Evolutionary conservation across 371 early-diverging fungal species (phyloP), one percentile per base, ranked within the genome.

Genomic region (Actinomortierella wolfii): DNA sequence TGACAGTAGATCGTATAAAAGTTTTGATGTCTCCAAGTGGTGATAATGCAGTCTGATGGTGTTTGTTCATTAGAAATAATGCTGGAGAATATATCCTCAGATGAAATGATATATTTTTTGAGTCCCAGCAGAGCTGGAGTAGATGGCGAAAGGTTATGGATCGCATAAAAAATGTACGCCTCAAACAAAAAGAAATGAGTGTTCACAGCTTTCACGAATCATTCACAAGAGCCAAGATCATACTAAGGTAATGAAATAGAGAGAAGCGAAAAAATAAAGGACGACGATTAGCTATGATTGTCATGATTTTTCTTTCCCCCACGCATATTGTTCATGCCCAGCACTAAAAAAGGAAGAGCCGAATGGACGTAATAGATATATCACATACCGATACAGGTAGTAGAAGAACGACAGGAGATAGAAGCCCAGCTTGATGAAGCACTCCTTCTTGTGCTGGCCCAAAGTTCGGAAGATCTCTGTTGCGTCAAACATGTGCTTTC

Each of bases 381-480:
- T 25, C 3, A 56, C 78, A 42, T 61, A 78, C 80, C 89, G 86
- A 77, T 91, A 92, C 42, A 92, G 81, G 57, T 89, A 97, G 84
- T 89, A 95, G 79, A 97, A 97, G 85, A 97, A 97, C 77, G 86
- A 86, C 68, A 96, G 76, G 64, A 97, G 85, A 70, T 95, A 97
- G 61, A 97, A 97, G 24, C 89, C 95, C 15, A 97, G 87, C 80
- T 97, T 97, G 78, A 93, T 82, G 68, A 97, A 96, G 77, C 91
- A 87, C 79, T 97, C 98, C 81, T 89, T 89, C 82, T 97, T 97
- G 77, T 96, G 95, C 53, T 79, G 78, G 18, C 86, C 79, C 42
- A 97, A 66, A 11, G 95, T 94, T 61, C 96, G 89, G 87, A 97
- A 97, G 63, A 97, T 96, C 78, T 96, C 97, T 46, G 98, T 97